Evolutionary conservation across 768 basidiomycete species (phyloP).

Genomic region (Serpula lacrymans): DNA sequence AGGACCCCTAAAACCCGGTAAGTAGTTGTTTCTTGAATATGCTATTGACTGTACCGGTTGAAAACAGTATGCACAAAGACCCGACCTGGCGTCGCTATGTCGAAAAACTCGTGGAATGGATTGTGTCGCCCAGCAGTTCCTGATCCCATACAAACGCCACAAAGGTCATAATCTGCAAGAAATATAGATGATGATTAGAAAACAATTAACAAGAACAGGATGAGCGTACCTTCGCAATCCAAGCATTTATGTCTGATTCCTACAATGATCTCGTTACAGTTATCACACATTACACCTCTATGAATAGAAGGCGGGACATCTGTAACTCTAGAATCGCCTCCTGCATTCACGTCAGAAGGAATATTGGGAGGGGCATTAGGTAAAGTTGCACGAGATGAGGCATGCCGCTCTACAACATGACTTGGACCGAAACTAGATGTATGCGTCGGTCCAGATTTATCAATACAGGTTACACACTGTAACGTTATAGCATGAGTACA

Average conservation of each 20-base stretch:
- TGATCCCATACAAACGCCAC: conserved; percentile 51
- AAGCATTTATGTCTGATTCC: conserved; percentile 80
- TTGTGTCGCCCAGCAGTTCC: conserved; percentile 53
- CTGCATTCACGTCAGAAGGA: neutral
- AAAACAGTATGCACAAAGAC: conserved; percentile 63
- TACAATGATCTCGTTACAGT: conserved; percentile 51
- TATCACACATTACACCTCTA: conserved; percentile 60
- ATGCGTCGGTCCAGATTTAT: conserved; percentile 22
- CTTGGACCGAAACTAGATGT: conserved; percentile 30
- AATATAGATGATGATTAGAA: conserved; percentile 3
- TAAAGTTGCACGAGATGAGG: neutral
- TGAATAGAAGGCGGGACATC: conserved; percentile 36
- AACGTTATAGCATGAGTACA: conserved; percentile 7
- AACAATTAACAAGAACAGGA: neutral
- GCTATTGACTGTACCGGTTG: conserved; percentile 13
- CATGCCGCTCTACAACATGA: conserved; percentile 21
- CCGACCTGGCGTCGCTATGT: conserved; percentile 60
- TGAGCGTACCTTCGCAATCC: conserved; percentile 60
- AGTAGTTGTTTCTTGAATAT: neutral
- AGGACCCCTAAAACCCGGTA: neutral
- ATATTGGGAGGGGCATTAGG: neutral
- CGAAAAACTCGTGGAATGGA: conserved; percentile 68
- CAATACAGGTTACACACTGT: conserved; percentile 26
- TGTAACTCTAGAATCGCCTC: neutral
- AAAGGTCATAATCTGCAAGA: conserved; percentile 62